These are phyloP conservation scores for Thelonectria blattea DNA, from an alignment of 2,329 filamentous ascomycete species.

Conservation along the genomic window DNA sequence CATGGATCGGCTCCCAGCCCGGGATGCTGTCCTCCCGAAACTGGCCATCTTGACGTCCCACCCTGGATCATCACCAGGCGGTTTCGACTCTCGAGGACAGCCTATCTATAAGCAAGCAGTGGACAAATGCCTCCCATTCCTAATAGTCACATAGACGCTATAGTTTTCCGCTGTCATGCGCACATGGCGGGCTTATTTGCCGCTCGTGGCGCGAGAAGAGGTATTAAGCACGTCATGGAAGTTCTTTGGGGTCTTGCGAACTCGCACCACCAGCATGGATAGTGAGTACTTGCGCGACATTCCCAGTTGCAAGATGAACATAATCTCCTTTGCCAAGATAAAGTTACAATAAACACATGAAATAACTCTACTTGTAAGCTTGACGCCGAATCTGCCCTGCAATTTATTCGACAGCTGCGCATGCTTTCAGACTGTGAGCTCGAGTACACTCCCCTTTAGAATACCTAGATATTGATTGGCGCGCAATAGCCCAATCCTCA, in stretches of 20 bases:
- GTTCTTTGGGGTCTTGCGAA: slow-evolving; percentile 63
- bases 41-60: neutral
- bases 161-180: slow-evolving; percentile 62
- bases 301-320: slow-evolving; percentile 55
- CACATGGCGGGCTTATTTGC: slow-evolving; percentile 36
- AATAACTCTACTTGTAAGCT: slow-evolving; percentile 52
- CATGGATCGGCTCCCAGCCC: neutral
- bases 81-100: slow-evolving; percentile 59
- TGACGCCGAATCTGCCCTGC: slow-evolving; percentile 52
- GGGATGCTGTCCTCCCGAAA: neutral
- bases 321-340: slow-evolving; percentile 43
- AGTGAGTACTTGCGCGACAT: slow-evolving; percentile 56
- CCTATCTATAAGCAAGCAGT: slow-evolving; percentile 69
- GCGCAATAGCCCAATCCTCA: neutral
- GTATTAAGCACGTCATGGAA: slow-evolving; percentile 48
- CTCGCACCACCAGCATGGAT: slow-evolving; percentile 58
- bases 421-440: slow-evolving; percentile 24
- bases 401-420: slow-evolving; percentile 46
- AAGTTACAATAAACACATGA: slow-evolving; percentile 37
- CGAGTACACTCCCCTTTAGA: neutral
- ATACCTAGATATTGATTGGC: slow-evolving; percentile 11
- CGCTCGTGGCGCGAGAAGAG: neutral
- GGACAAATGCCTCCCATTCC: slow-evolving; percentile 54
- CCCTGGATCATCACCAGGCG: neutral
- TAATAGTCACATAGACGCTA: slow-evolving; percentile 61